phyloP scores from a whole-genome alignment of 345 rosid genomes.

The Salix koriyanagi region DNA sequence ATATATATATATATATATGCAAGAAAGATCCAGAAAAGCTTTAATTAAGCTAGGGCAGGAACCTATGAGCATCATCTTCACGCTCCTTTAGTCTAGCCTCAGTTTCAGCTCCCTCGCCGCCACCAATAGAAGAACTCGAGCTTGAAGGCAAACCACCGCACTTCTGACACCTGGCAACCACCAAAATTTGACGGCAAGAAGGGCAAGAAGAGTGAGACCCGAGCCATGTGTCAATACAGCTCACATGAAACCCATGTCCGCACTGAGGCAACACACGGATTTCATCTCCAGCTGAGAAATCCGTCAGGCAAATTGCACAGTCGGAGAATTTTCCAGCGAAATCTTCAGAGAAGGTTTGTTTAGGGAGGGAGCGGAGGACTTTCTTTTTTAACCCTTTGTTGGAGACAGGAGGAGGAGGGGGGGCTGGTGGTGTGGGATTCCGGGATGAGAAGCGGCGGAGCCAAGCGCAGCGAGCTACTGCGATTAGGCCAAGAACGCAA shows the following conservation, averaged over 20 bases:
- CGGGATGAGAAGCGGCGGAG: slow-evolving; percentile 61
- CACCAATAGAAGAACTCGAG: slow-evolving; percentile 27
- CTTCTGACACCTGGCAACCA: slow-evolving; percentile 58
- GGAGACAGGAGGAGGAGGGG: slow-evolving; percentile 37
- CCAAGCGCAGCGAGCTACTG: slow-evolving; percentile 89
- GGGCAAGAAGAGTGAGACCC: slow-evolving; percentile 95
- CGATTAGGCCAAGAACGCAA: slow-evolving; percentile 77
- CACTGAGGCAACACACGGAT: slow-evolving; percentile 84
- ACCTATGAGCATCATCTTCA: slow-evolving; percentile 45
- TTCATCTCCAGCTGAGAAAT: slow-evolving; percentile 71
- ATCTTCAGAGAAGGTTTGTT: slow-evolving; percentile 48
- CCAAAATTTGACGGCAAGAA: slow-evolving; percentile 76
- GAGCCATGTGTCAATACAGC: slow-evolving; percentile 89
- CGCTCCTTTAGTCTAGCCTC: slow-evolving; percentile 42
- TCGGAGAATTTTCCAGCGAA: slow-evolving; percentile 45
- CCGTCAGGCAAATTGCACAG: slow-evolving; percentile 75
- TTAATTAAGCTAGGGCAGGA: slow-evolving; percentile 35
- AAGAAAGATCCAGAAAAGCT: background rate
- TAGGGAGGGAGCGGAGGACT: slow-evolving; percentile 71
- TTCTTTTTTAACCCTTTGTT: slow-evolving; percentile 84
- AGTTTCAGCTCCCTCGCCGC: slow-evolving; percentile 20
- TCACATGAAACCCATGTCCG: slow-evolving; percentile 80
- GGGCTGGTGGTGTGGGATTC: slow-evolving; percentile 3
- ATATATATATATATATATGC: background rate
- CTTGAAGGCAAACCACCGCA: slow-evolving; percentile 67